phyloP scores from a whole-genome alignment of 2,329 filamentous ascomycete genomes.

The Xylariaceae sp. region DNA sequence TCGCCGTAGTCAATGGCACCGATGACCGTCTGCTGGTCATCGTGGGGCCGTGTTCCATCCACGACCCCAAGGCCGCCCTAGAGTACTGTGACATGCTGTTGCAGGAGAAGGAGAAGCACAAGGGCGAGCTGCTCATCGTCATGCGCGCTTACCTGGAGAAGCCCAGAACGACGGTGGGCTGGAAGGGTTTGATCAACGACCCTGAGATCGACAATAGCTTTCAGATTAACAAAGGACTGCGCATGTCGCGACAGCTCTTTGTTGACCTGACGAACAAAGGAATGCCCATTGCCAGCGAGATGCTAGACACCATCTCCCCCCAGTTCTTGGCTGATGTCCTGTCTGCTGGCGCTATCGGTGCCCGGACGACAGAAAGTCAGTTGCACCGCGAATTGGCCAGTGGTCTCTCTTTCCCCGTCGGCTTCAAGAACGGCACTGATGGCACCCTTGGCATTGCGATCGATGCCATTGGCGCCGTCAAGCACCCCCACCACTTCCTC shows the following conservation, averaged over 20 bases:
- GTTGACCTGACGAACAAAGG: slow-evolving; percentile 85
- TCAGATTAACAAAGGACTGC: slow-evolving; percentile 97
- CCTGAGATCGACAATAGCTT: slow-evolving; percentile 97
- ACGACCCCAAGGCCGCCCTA: slow-evolving; percentile 84
- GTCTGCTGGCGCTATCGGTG: slow-evolving; percentile 87
- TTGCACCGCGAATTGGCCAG: slow-evolving; percentile 91
- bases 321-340: slow-evolving; percentile 93
- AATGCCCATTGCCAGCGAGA: slow-evolving; percentile 95
- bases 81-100: slow-evolving; percentile 87
- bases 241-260: slow-evolving; percentile 82
- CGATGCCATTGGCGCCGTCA: slow-evolving; percentile 89
- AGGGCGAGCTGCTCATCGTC: slow-evolving; percentile 84
- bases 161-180: slow-evolving; percentile 93
- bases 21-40: slow-evolving; percentile 64
- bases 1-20: slow-evolving; percentile 62
- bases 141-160: slow-evolving; percentile 99
- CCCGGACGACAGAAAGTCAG: slow-evolving; percentile 94
- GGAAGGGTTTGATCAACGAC: slow-evolving; percentile 98
- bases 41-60: slow-evolving; percentile 93
- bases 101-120: slow-evolving; percentile 78
- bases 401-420: slow-evolving; percentile 92
- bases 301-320: slow-evolving; percentile 96
- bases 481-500: slow-evolving; percentile 91
- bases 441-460: slow-evolving; percentile 84
- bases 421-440: slow-evolving; percentile 99